Evolutionary conservation across 768 basidiomycete species (phyloP).

Genomic region (Collybiopsis confluens): DNA sequence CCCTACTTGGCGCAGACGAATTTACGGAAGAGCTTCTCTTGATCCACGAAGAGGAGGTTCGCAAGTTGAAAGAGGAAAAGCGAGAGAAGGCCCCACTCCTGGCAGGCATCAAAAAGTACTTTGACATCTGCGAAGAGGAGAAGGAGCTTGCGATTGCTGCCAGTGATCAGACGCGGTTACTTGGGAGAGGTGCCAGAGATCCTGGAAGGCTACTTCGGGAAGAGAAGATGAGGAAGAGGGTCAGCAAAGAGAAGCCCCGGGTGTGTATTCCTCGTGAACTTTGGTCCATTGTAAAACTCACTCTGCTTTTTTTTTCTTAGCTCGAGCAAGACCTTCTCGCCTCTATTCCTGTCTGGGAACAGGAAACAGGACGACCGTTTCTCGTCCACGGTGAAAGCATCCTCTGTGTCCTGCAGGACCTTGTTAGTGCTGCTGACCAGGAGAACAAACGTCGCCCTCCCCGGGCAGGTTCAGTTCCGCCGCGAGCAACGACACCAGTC

Average conservation of each 20-base stretch:
- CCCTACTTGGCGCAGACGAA: constrained; percentile 50
- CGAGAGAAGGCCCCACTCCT: constrained; percentile 73
- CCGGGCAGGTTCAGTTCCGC: constrained; percentile 56
- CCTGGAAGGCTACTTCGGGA: constrained; percentile 85
- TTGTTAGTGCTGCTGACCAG: constrained; percentile 66
- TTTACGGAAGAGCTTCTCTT: constrained; percentile 84
- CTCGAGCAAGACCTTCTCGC: constrained; percentile 83
- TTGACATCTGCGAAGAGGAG: constrained; percentile 86
- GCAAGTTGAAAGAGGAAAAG: constrained; percentile 78
- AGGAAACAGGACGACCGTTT: constrained; percentile 67
- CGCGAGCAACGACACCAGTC: constrained; percentile 58
- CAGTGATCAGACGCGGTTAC: constrained; percentile 74
- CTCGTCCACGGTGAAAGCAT: constrained; percentile 82
- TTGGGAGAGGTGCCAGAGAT: constrained; percentile 78
- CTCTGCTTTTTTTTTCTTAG: constrained; percentile 34
- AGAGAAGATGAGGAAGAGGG: constrained; percentile 96
- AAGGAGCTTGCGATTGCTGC: constrained; percentile 81
- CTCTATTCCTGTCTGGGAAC: constrained; percentile 85
- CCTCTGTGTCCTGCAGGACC: constrained; percentile 72
- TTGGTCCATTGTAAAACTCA: neutral
- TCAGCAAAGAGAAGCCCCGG: constrained; percentile 87
- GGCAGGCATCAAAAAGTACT: constrained; percentile 77
- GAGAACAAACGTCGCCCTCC: constrained; percentile 50
- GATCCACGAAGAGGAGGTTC: constrained; percentile 83
- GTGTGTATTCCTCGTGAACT: constrained; percentile 39